Conservation (phyloP, 768 basidiomycete species). For the Boletus rubropictus region DNA sequence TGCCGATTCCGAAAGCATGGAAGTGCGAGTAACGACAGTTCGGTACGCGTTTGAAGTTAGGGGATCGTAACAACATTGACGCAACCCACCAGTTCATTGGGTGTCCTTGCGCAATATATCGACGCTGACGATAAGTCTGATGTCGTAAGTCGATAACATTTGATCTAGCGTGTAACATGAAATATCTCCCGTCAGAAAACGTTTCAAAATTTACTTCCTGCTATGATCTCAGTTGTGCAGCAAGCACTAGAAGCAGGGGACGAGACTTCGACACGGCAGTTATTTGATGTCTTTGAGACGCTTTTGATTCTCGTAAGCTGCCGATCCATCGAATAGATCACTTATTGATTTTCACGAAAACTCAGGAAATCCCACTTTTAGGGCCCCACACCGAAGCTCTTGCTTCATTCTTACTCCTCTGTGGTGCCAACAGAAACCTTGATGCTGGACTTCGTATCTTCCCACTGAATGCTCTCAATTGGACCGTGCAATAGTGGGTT, state of each 20-base stretch:
- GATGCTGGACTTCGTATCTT: slow-evolving; percentile 82
- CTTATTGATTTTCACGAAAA: slow-evolving; percentile 4
- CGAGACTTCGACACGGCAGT: slow-evolving; percentile 75
- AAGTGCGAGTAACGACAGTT: slow-evolving; percentile 87
- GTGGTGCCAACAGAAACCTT: slow-evolving; percentile 71
- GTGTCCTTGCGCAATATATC: slow-evolving; percentile 90
- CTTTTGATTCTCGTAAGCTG: slow-evolving; percentile 78
- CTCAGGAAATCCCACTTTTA: slow-evolving; percentile 88
- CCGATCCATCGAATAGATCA: background rate
- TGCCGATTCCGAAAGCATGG: slow-evolving; percentile 77
- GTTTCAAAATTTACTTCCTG: slow-evolving; percentile 82
- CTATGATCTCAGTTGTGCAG: slow-evolving; percentile 84
- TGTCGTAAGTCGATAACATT: slow-evolving; percentile 51
- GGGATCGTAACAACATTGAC: slow-evolving; percentile 2
- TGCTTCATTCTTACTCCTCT: slow-evolving; percentile 80
- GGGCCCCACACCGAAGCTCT: slow-evolving; percentile 84
- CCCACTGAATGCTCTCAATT: slow-evolving; percentile 88
- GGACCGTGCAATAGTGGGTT: slow-evolving; percentile 92
- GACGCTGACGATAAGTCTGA: slow-evolving; percentile 82
- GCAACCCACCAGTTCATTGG: slow-evolving; percentile 55
- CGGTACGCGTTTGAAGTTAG: slow-evolving; percentile 38
- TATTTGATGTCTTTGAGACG: slow-evolving; percentile 95
- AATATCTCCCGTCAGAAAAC: slow-evolving; percentile 48
- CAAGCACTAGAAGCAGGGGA: slow-evolving; percentile 76
- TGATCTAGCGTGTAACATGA: background rate